A percentile compares a stretch with the other conserved stretches of the same genome.
phyloP scores from a whole-genome alignment of 2,329 filamentous ascomycete genomes.

The Ophiostoma australiae region DNA sequence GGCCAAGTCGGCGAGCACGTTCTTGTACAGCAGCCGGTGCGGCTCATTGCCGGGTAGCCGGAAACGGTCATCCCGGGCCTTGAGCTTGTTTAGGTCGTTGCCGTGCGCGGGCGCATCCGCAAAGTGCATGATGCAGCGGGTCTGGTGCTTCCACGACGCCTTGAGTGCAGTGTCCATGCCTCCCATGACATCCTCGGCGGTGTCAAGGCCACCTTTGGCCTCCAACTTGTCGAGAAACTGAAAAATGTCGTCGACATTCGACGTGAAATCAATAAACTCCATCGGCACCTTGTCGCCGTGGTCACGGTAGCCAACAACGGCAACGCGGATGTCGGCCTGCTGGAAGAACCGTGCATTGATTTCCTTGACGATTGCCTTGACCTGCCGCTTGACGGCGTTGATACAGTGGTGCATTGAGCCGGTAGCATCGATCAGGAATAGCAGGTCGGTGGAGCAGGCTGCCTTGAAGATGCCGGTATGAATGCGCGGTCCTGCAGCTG shows the following conservation, averaged over 20 bases:
- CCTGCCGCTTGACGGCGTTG: constrained; percentile 35
- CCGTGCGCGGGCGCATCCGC: constrained; percentile 35
- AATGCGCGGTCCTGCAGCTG: constrained; percentile 16
- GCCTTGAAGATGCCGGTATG: constrained; percentile 34
- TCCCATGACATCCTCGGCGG: constrained; percentile 38
- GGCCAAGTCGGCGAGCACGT: constrained; percentile 31
- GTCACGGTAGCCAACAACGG: constrained; percentile 38
- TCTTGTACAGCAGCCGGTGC: constrained; percentile 31
- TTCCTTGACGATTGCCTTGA: constrained; percentile 35
- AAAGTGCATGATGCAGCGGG: constrained; percentile 36
- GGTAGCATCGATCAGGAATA: constrained; percentile 39
- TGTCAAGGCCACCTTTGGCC: constrained; percentile 33
- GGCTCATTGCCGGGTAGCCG: constrained; percentile 32
- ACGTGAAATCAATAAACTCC: constrained; percentile 35
- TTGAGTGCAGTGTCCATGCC: constrained; percentile 34
- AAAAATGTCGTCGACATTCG: constrained; percentile 27
- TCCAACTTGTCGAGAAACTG: constrained; percentile 30
- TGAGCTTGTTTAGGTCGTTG: constrained; percentile 28
- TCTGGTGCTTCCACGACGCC: constrained; percentile 35
- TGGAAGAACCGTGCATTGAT: constrained; percentile 34
- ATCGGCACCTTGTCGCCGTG: constrained; percentile 31
- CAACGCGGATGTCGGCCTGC: constrained; percentile 36
- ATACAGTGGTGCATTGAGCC: constrained; percentile 35
- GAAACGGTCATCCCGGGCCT: constrained; percentile 28
- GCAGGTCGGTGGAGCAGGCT: constrained; percentile 36